These are phyloP conservation scores for Acanthamoeba royreba DNA, from an alignment of 208 protist species.

Conservation along the genomic window DNA sequence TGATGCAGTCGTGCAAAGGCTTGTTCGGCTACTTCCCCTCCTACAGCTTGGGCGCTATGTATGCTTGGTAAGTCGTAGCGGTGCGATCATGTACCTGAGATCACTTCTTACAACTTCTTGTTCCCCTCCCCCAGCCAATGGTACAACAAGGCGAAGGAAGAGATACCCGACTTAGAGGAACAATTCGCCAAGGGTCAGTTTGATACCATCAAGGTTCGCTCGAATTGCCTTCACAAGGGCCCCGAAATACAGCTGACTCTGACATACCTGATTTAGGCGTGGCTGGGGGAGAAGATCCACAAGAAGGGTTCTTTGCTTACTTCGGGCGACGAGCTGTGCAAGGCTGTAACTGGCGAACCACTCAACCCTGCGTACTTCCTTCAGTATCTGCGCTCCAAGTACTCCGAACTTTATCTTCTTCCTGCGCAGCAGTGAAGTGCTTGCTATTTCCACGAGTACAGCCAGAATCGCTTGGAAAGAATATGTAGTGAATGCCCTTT, in stretches of 20 bases:
- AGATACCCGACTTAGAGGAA: background rate
- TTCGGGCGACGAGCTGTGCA: background rate
- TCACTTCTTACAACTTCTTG: background rate
- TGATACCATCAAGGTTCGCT: background rate
- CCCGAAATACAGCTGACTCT: background rate
- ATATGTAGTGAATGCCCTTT: too few relatives aligned
- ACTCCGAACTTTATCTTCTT: background rate
- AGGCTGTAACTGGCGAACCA: background rate
- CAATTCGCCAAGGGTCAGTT: background rate
- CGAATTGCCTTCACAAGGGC: background rate
- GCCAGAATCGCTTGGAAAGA: background rate
- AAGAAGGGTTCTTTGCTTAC: background rate
- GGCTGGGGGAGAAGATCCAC: background rate
- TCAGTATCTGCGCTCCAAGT: background rate
- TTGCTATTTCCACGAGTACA: background rate
- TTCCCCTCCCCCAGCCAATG: background rate
- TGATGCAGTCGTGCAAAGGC: too few relatives aligned
- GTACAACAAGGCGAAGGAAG: background rate
- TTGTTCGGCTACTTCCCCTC: slow-evolving; percentile 1
- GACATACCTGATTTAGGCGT: background rate
- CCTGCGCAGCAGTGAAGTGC: background rate
- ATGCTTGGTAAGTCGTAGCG: background rate
- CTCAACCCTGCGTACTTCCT: background rate
- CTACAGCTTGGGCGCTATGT: slow-evolving; percentile 29
- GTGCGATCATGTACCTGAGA: too few relatives aligned